These are phyloP conservation scores for Trichophyton benhamiae DNA, from an alignment of 2,329 filamentous ascomycete species.

Conservation along the genomic window DNA sequence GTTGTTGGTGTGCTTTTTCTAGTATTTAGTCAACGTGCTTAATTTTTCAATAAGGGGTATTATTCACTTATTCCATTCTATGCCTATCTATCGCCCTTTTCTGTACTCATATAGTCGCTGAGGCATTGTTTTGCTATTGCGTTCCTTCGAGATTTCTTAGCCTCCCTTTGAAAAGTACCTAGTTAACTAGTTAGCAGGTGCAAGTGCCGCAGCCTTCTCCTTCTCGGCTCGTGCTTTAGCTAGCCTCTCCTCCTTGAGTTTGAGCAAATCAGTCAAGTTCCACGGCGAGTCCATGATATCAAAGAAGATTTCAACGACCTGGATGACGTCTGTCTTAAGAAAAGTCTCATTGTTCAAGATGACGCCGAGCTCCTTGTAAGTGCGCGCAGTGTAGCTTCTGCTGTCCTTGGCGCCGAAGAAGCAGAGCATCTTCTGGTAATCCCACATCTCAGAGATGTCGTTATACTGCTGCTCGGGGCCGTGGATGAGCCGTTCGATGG, in stretches of 20 bases:
- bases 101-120: too few species aligned
- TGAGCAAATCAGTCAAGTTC: slow-evolving; percentile 12
- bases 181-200: not conserved
- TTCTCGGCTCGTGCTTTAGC: slow-evolving; percentile 4
- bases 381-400: slow-evolving; percentile 10
- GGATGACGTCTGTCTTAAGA: slow-evolving; percentile 9
- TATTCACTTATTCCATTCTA: too few species aligned
- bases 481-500: slow-evolving; percentile 21
- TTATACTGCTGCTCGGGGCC: slow-evolving; percentile 18
- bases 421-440: slow-evolving; percentile 18
- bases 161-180: not conserved
- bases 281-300: slow-evolving; percentile 13
- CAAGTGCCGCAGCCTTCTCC: not conserved
- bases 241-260: slow-evolving; percentile 11
- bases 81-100: too few species aligned
- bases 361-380: slow-evolving; percentile 12
- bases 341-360: slow-evolving; percentile 11
- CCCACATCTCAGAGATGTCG: slow-evolving; percentile 18
- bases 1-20: too few species aligned
- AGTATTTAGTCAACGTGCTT: too few species aligned
- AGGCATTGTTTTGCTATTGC: too few species aligned
- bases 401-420: slow-evolving; percentile 17
- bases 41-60: too few species aligned
- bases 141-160: too few species aligned
- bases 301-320: slow-evolving; percentile 12